Evolutionary conservation across 2,329 filamentous ascomycete species (phyloP).

Genomic region (Cercospora zeae-maydis): DNA sequence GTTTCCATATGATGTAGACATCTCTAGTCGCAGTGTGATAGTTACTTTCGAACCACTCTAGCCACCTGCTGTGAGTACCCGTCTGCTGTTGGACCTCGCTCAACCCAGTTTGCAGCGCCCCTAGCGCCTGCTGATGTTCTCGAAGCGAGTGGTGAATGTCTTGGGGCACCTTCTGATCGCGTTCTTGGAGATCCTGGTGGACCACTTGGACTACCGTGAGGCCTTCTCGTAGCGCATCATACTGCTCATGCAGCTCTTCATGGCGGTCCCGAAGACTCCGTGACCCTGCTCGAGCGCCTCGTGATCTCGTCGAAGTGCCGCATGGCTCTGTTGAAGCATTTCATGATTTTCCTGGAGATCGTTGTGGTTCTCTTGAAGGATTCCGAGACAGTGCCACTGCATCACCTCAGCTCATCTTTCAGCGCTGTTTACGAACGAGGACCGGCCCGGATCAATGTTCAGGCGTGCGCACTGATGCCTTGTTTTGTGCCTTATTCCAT

Average conservation of each 20-base stretch:
- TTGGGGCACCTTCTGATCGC: not conserved
- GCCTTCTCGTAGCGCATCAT: not conserved
- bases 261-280: not conserved
- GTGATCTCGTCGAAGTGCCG: too few relatives aligned
- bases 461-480: too few relatives aligned
- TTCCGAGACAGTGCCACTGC: too few relatives aligned
- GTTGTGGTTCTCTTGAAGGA: too few relatives aligned
- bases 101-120: not conserved
- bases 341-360: too few relatives aligned
- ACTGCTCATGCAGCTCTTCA: not conserved
- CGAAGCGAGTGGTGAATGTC: not conserved
- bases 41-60: not conserved
- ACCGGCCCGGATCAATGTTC: too few relatives aligned
- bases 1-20: not conserved
- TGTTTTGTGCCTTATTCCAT: too few relatives aligned
- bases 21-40: not conserved
- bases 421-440: too few relatives aligned
- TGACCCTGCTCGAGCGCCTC: too few relatives aligned
- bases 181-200: not conserved
- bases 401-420: too few relatives aligned
- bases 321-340: too few relatives aligned
- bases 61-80: not conserved
- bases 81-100: not conserved
- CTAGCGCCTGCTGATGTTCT: not conserved
- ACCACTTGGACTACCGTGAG: not conserved